Conservation (phyloP, 2,329 filamentous ascomycete genomes). For the Pseudogymnoascus sp. region DNA sequence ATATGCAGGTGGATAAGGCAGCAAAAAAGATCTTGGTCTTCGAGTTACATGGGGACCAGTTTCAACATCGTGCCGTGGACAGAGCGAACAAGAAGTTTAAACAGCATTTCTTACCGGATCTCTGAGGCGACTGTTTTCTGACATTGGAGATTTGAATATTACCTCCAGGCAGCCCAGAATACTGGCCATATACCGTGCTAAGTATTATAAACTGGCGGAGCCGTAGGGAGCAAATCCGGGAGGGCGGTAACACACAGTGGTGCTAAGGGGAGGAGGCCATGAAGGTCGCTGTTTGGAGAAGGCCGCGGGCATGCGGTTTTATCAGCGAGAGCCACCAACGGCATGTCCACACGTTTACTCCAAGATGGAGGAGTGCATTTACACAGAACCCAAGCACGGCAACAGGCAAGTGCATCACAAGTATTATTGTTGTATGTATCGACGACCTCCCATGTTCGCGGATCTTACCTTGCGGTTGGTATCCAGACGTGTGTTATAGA, state of each 20-base stretch:
- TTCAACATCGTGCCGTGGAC: slow-evolving; percentile 74
- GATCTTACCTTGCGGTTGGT: background rate
- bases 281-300: background rate
- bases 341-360: background rate
- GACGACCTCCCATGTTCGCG: background rate
- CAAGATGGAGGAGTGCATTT: background rate
- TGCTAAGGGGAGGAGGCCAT: background rate
- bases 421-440: background rate
- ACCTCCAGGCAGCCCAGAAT: background rate
- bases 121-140: slow-evolving; percentile 42
- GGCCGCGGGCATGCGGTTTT: background rate
- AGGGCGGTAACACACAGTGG: background rate
- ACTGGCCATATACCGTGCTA: background rate
- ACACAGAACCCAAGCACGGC: background rate
- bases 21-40: slow-evolving; percentile 54
- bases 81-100: slow-evolving; percentile 90
- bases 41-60: slow-evolving; percentile 81
- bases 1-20: slow-evolving; percentile 19
- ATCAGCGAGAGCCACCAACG: too few relatives aligned
- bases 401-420: background rate
- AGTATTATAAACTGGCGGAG: background rate
- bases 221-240: background rate
- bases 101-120: slow-evolving; percentile 65
- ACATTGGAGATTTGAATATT: background rate
- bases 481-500: background rate